Evolutionary conservation across 1,284 basidiomycete genomes (phyloP).

Genomic region (Ceratobasidium sp.): DNA sequence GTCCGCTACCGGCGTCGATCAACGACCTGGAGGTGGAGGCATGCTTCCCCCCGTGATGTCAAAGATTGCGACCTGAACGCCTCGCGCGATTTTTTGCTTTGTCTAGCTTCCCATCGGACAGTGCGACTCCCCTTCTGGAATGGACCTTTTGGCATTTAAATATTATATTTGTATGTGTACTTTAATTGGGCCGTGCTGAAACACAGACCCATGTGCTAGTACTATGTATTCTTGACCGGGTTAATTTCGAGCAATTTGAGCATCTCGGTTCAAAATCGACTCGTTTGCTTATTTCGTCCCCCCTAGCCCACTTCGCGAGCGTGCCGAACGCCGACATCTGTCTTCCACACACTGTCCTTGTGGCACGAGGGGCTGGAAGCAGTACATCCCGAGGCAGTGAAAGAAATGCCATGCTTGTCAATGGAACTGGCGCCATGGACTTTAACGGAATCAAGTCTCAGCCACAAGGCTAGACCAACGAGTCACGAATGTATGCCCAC

Average conservation of each 20-base stretch:
- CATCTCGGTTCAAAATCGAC: neutral
- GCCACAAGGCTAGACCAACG: neutral
- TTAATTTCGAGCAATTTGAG: neutral
- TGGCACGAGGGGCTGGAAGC: too few species aligned
- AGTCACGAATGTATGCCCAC: neutral
- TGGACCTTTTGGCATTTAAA: conserved; percentile 24
- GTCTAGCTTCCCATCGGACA: neutral
- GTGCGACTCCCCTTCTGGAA: conserved; percentile 1
- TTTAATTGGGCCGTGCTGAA: conserved; percentile 24
- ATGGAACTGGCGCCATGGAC: too few species aligned
- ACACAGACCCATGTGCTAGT: conserved; percentile 3
- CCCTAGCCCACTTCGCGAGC: neutral
- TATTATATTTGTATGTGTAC: conserved; percentile 41
- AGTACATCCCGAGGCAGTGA: too few species aligned
- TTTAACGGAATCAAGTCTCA: too few species aligned
- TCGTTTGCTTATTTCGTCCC: neutral
- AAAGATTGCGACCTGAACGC: conserved; percentile 28
- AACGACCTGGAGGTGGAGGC: conserved; percentile 1
- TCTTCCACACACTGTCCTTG: too few species aligned
- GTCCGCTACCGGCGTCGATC: neutral
- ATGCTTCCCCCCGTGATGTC: conserved; percentile 7
- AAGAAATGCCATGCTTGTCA: too few species aligned
- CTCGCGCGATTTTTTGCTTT: neutral
- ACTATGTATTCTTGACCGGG: neutral
- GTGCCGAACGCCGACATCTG: neutral